Percentiles rank a stretch among this genome's conserved stretches.
These are phyloP conservation scores for Areca catechu DNA, from an alignment of 176 grass and related monocot species.

Conservation along the genomic window DNA sequence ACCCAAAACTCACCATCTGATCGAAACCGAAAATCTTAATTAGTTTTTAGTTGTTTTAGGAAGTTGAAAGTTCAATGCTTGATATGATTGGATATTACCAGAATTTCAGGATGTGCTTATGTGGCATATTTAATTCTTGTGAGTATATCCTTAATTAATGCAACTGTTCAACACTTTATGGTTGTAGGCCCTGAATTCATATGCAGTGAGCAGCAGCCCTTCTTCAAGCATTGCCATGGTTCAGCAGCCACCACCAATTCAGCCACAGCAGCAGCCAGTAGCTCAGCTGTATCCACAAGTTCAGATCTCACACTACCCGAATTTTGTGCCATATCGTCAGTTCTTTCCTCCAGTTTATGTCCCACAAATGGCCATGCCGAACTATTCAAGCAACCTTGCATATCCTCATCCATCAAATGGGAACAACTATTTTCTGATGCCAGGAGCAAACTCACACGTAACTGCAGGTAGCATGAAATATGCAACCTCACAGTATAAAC, in stretches of 20 bases:
- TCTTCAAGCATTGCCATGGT: constrained; percentile 12
- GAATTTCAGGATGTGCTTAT: too few relatives aligned
- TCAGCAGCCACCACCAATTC: constrained; percentile 51
- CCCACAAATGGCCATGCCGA: constrained; percentile 58
- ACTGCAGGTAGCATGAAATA: constrained; percentile 51
- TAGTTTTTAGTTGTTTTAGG: too few relatives aligned
- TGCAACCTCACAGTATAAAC: constrained; percentile 54
- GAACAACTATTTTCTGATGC: constrained; percentile 69
- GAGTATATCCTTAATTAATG: too few relatives aligned
- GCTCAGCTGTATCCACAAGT: constrained; percentile 63
- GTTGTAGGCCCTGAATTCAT: constrained; percentile 36
- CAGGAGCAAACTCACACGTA: constrained; percentile 51
- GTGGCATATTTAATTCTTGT: too few relatives aligned
- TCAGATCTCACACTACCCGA: constrained; percentile 59
- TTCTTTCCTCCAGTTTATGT: constrained; percentile 63
- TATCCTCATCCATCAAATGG: constrained; percentile 54
- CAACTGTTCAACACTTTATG: not conserved
- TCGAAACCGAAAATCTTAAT: too few relatives aligned
- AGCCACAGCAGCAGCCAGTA: constrained; percentile 34
- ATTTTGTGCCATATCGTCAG: constrained; percentile 73
- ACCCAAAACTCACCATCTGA: too few relatives aligned
- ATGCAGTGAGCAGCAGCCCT: constrained; percentile 34
- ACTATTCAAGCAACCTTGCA: constrained; percentile 55
- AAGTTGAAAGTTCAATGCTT: too few relatives aligned
- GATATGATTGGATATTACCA: too few relatives aligned